Conservation (phyloP, 73 alveolate species). For the Paramecium sexaurelia region DNA sequence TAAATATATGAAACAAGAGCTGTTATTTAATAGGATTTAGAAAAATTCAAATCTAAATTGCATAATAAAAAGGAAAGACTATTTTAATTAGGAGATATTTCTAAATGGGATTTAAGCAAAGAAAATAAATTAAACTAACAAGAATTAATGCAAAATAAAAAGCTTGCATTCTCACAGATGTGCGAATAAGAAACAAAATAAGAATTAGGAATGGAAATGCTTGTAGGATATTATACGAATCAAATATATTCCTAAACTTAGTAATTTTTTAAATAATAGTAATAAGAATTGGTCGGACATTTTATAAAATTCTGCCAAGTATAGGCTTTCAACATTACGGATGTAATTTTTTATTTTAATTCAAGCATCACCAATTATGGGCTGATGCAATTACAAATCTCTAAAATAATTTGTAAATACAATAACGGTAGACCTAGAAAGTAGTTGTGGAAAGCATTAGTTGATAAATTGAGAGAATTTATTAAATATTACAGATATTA, state of each 20-base stretch:
- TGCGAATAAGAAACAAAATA: constrained; percentile 41
- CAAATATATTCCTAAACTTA: constrained; percentile 22
- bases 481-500: not conserved
- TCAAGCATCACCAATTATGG: constrained; percentile 43
- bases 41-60: not conserved
- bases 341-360: constrained; percentile 1
- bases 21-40: not conserved
- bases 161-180: constrained; percentile 12
- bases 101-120: constrained; percentile 49
- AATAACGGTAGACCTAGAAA: not conserved
- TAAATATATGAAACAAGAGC: not conserved
- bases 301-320: constrained; percentile 14
- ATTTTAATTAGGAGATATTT: not conserved
- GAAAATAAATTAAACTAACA: not conserved
- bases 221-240: not conserved
- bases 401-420: not conserved
- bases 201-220: not conserved
- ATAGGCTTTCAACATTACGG: constrained; percentile 3
- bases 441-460: not conserved
- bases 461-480: not conserved
- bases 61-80: constrained; percentile 7
- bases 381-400: constrained; percentile 52
- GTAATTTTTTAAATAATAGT: not conserved
- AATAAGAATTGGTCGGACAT: not conserved
- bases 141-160: constrained; percentile 27